Percentiles rank a stretch among this genome's conserved stretches.
Evolutionary conservation across 495 filamentous ascomycete species (phyloP).

Genomic region (Annulohypoxylon stygium): DNA sequence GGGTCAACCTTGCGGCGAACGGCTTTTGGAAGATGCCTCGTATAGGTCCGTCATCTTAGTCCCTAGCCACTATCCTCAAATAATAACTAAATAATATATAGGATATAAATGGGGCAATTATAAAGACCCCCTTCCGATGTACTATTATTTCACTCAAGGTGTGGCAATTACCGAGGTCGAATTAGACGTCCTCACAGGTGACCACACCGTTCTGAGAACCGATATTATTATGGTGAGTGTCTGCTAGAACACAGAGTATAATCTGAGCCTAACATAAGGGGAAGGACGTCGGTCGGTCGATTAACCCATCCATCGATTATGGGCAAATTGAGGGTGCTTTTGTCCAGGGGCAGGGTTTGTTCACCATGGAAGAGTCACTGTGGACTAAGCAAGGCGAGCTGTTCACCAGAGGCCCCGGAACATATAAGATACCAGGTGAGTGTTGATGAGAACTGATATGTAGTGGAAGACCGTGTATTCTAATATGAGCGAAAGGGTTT

Average conservation of each 20-base stretch:
- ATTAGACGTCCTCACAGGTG: constrained; percentile 86
- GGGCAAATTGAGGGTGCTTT: constrained; percentile 92
- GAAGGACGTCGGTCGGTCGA: constrained; percentile 78
- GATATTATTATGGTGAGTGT: constrained; percentile 82
- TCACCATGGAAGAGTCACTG: constrained; percentile 86
- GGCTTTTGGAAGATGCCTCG: constrained; percentile 90
- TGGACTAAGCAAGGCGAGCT: constrained; percentile 83
- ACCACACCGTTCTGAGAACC: constrained; percentile 83
- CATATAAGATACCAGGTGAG: constrained; percentile 80
- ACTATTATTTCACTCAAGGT: constrained; percentile 92
- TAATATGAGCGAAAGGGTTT: constrained; percentile 59
- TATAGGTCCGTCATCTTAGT: constrained; percentile 73
- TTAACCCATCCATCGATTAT: constrained; percentile 90
- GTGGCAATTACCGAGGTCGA: constrained; percentile 84
- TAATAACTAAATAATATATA: constrained; percentile 14
- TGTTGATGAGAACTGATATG: constrained; percentile 52
- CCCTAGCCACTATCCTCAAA: not conserved
- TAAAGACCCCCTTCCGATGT: constrained; percentile 75
- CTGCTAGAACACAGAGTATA: not conserved
- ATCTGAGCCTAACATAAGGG: constrained; percentile 1
- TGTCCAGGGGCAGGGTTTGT: constrained; percentile 85
- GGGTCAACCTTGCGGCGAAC: constrained; percentile 88
- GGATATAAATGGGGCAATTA: constrained; percentile 48
- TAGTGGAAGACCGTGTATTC: not conserved
- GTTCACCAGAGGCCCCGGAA: constrained; percentile 79